These are phyloP conservation scores for Macrophomina tecta DNA, from an alignment of 2,329 filamentous ascomycete genomes.

Conservation along the genomic window DNA sequence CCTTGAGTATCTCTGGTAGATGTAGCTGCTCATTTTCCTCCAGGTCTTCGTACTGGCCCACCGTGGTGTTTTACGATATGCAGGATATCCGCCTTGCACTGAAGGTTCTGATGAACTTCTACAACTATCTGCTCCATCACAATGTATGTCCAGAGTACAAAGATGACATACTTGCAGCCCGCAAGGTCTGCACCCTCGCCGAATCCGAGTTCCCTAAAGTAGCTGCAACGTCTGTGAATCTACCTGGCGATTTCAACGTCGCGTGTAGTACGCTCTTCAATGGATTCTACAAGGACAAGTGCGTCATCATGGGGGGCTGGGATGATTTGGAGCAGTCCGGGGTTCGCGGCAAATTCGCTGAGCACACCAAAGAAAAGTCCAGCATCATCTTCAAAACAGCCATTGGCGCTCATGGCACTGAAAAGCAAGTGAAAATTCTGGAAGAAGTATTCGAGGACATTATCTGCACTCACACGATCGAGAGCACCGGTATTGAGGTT, in stretches of 20 bases:
- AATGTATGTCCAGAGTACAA: constrained; percentile 83
- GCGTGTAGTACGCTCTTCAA: constrained; percentile 73
- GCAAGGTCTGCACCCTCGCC: constrained; percentile 70
- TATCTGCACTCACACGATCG: constrained; percentile 34
- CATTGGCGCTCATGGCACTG: constrained; percentile 54
- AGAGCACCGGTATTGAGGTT: constrained; percentile 45
- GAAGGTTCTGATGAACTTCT: constrained; percentile 79
- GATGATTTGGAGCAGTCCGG: constrained; percentile 32
- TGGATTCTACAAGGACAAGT: constrained; percentile 55
- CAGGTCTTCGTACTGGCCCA: constrained; percentile 60
- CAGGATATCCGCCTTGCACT: constrained; percentile 64
- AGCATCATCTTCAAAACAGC: constrained; percentile 58
- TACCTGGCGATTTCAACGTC: constrained; percentile 84
- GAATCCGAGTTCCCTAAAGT: constrained; percentile 70
- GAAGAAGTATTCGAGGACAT: neutral
- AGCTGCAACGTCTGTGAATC: constrained; percentile 54
- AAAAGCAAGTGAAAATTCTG: constrained; percentile 40
- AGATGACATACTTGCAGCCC: constrained; percentile 69
- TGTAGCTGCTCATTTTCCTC: constrained; percentile 41
- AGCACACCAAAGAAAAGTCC: constrained; percentile 51
- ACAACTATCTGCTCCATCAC: constrained; percentile 85
- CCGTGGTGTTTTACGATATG: constrained; percentile 60
- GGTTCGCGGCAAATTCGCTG: constrained; percentile 22
- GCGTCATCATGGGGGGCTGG: constrained; percentile 52
- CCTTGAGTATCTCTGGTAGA: constrained; percentile 1